Percentiles rank a stretch among this genome's conserved stretches.
Conservation (phyloP, 164 flowering plant genomes). For the Paratinospora sagittata region DNA sequence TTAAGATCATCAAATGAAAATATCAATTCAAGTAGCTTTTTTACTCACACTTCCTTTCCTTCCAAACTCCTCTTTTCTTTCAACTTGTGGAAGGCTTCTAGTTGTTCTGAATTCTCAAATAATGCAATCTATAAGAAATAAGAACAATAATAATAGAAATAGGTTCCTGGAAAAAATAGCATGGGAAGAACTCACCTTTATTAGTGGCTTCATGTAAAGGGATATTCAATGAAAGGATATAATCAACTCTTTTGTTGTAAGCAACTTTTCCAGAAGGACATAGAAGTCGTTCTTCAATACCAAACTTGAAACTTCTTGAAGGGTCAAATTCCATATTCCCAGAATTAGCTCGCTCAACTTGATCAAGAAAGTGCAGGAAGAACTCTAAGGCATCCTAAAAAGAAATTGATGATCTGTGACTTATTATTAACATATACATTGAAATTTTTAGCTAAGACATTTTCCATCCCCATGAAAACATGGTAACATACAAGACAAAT, state of each 20-base stretch:
- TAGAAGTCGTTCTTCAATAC: constrained; percentile 77
- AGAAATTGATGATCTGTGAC: constrained; percentile 8
- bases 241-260: constrained; percentile 79
- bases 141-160: background rate
- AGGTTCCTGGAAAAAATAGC: background rate
- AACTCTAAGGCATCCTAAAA: constrained; percentile 90
- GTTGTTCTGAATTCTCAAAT: constrained; percentile 52
- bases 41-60: constrained; percentile 78
- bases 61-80: constrained; percentile 54
- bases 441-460: background rate
- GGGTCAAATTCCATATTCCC: constrained; percentile 66
- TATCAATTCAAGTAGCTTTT: constrained; percentile 5
- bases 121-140: constrained; percentile 11
- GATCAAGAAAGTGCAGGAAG: constrained; percentile 90
- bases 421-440: background rate
- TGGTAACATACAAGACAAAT: background rate
- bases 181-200: constrained; percentile 46
- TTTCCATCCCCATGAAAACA: background rate
- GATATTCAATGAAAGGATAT: constrained; percentile 77
- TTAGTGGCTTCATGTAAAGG: constrained; percentile 85
- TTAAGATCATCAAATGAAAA: constrained; percentile 1
- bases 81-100: constrained; percentile 58
- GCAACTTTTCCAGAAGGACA: constrained; percentile 95
- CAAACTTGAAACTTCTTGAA: constrained; percentile 87
- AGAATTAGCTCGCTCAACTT: constrained; percentile 72